Conservation (phyloP, 2,329 filamentous ascomycete species). For the Periglandula ipomoeae region DNA sequence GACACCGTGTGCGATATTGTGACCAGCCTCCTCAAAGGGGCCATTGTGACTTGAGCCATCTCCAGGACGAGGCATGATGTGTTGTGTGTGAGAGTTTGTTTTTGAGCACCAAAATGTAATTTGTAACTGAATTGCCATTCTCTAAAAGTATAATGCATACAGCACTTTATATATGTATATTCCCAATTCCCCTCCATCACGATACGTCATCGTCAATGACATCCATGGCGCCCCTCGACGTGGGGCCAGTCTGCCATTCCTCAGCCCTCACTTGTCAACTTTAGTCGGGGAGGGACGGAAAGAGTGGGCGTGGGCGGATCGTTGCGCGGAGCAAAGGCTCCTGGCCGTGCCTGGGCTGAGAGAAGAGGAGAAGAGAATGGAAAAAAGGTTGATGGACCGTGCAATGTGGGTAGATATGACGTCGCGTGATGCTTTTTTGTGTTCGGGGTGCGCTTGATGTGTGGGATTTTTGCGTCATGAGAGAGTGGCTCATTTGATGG, state of each 20-base stretch:
- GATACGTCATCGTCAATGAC: conserved; percentile 7
- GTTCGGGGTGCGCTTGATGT: too few species aligned
- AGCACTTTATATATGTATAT: background rate
- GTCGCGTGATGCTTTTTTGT: background rate
- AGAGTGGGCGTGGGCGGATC: background rate
- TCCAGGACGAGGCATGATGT: conserved; percentile 43
- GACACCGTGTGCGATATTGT: conserved; percentile 36
- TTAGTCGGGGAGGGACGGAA: background rate
- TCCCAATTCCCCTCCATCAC: conserved; percentile 1
- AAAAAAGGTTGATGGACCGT: background rate
- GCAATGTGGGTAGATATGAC: background rate
- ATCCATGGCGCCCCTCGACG: background rate
- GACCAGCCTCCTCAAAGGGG: conserved; percentile 27
- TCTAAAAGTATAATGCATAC: background rate
- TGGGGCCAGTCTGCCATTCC: background rate
- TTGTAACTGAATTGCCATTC: too few species aligned
- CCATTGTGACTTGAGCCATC: conserved; percentile 39
- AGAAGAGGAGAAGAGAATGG: too few species aligned
- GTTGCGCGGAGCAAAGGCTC: background rate
- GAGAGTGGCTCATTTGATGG: too few species aligned
- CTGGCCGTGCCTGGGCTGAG: background rate
- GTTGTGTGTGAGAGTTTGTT: background rate
- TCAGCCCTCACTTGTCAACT: background rate
- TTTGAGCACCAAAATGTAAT: too few species aligned
- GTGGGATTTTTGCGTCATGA: too few species aligned